Base-by-base conservation (phyloP, 345 rosid genomes). In the Sisymbrium altissimum region DNA sequence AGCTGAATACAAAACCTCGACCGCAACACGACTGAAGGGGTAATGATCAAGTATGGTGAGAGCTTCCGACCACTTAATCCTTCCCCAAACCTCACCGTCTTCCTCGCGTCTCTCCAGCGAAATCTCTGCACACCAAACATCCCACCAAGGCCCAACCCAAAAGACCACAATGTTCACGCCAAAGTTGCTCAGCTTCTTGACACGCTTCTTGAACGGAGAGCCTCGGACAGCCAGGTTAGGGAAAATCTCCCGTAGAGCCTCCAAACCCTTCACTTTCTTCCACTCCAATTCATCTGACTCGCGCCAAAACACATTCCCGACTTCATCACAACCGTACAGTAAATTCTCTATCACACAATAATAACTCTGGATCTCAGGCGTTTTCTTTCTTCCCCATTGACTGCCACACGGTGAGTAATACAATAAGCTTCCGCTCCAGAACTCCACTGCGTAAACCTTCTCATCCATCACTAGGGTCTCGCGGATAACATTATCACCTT, bases 111-210 rank as follows among this genome's bases (percentile, higher is more conserved):
- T 45, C 21, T 45, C 50, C 50, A 45, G 7, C 9, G 50, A 45
- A 45, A 45, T 45, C 50, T 45, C 50, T 7, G 50, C 50, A 44
- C 68, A 63, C 85, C 85, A 78, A 69, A 89, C 19, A 58, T 78
- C 89, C 8, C 50, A 18, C 50, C 1, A 15, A 45, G 2, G 30
- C 82, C 43, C 77, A 55, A 85, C 86, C 93, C 90, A 92, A 59
- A 85, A 82, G 60, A 92, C 87, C 68, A 80, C 70, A 82, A 91
- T 66, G 58, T 85, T 91, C 39, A 83, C 90, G 1, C 93, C 93
- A 35, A 41, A 57, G 17, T 2, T 18, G 32, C 32, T 7, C 33
- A 30, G 33, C 33, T 30, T 30, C 33, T 5, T 30, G 33, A 30
- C 33, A 30, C 33, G 33, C 33, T 30, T 30, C 33, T 30, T 30